Percentiles rank a stretch among this genome's conserved stretches.
These are phyloP conservation scores for Luffa aegyptiaca DNA, from an alignment of 306 rosid species.

Conservation along the genomic window DNA sequence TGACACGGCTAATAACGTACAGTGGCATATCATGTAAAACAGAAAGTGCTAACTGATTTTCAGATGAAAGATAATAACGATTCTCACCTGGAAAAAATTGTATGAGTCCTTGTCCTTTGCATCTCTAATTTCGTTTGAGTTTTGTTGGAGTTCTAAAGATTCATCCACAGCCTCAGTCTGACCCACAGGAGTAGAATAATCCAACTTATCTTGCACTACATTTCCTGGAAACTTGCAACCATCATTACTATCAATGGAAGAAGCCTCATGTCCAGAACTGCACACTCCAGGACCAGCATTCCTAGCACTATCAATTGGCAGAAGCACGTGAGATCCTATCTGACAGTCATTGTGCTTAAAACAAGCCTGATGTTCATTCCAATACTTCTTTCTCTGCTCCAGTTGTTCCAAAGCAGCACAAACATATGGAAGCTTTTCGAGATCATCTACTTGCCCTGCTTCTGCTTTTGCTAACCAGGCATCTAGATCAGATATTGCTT, in stretches of 20 bases:
- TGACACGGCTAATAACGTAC: neutral
- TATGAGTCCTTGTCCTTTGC: conserved; percentile 52
- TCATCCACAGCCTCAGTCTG: conserved; percentile 31
- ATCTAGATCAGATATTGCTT: conserved; percentile 79
- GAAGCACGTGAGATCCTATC: conserved; percentile 20
- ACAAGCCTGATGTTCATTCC: conserved; percentile 50
- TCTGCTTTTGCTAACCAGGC: conserved; percentile 88
- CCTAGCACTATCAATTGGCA: conserved; percentile 19
- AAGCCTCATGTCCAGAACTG: conserved; percentile 24
- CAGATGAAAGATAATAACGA: neutral
- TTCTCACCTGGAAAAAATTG: conserved; percentile 76
- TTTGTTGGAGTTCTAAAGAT: conserved; percentile 25
- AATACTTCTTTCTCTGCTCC: conserved; percentile 75
- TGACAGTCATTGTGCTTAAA: conserved; percentile 19
- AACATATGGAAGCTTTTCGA: conserved; percentile 90
- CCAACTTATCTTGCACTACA: neutral
- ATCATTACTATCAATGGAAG: conserved; percentile 26
- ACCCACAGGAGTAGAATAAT: conserved; percentile 21
- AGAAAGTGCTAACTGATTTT: neutral
- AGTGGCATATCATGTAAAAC: neutral
- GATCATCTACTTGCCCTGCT: conserved; percentile 81
- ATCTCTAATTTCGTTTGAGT: conserved; percentile 28
- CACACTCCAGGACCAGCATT: conserved; percentile 28
- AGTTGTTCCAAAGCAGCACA: conserved; percentile 88
- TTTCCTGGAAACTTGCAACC: conserved; percentile 16